Evolutionary conservation across 2,329 filamentous ascomycete species (phyloP).

Genomic region (Monilinia aucupariae): DNA sequence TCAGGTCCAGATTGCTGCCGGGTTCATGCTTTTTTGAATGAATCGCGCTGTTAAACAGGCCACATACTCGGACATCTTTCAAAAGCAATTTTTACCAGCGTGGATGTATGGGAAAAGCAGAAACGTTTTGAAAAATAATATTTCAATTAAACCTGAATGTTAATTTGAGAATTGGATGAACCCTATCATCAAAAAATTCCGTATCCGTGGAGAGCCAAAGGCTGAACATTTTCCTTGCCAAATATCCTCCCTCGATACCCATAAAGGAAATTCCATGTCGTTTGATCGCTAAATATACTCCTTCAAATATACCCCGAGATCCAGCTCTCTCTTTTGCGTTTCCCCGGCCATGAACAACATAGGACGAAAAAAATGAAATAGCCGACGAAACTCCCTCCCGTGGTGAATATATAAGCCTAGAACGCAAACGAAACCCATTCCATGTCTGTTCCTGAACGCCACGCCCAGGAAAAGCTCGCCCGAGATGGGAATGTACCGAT

Average conservation of each 20-base stretch:
- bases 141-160: background rate
- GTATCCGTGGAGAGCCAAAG: background rate
- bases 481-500: background rate
- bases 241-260: background rate
- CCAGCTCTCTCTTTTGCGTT: background rate
- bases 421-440: conserved; percentile 1
- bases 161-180: background rate
- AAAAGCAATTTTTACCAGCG: background rate
- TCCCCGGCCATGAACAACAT: background rate
- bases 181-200: background rate
- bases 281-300: conserved; percentile 3
- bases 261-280: background rate
- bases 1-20: background rate
- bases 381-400: background rate
- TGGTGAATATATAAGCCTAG: background rate
- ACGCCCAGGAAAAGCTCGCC: conserved; percentile 1
- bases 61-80: background rate
- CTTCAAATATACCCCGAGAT: conserved; percentile 3
- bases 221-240: background rate
- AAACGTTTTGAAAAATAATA: background rate
- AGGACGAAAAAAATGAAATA: background rate
- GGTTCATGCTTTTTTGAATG: background rate
- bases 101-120: background rate
- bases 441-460: background rate
- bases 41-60: background rate